Percentiles rank a stretch among this genome's conserved stretches.
Evolutionary conservation across 2,329 filamentous ascomycete genomes (phyloP).

Genomic region (Aspergillus novoparasiticus): DNA sequence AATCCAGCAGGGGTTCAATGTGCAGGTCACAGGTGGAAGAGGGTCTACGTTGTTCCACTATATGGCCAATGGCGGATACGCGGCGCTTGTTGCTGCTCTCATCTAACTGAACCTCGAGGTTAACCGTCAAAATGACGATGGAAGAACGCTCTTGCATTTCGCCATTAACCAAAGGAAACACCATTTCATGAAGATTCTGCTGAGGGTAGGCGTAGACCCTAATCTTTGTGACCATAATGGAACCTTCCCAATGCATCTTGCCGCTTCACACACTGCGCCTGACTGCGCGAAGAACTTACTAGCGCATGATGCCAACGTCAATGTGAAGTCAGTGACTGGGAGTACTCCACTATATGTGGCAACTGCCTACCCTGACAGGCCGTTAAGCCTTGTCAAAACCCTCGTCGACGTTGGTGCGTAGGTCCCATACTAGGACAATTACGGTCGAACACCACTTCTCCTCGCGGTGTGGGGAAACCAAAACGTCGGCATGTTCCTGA

Average conservation of each 20-base stretch:
- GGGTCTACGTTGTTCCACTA: not conserved
- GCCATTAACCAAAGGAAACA: not conserved
- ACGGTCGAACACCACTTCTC: not conserved
- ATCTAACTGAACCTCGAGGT: not conserved
- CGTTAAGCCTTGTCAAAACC: not conserved
- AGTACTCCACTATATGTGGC: not conserved
- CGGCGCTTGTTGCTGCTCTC: not conserved
- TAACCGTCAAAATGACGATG: not conserved
- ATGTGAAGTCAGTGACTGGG: not conserved
- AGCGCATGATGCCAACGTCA: not conserved
- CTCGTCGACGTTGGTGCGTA: not conserved
- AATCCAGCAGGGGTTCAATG: not conserved
- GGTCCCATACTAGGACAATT: not conserved
- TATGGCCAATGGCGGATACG: not conserved
- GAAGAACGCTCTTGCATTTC: not conserved
- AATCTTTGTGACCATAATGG: not conserved
- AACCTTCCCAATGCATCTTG: not conserved
- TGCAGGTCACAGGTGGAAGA: not conserved
- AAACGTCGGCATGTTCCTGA: not conserved
- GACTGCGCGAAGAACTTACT: not conserved
- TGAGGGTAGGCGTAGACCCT: not conserved
- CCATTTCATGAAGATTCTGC: not conserved
- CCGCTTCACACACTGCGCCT: not conserved
- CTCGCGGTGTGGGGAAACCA: not conserved
- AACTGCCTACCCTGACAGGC: not conserved